Conservation (phyloP, 805 yeast species). For the Kluyveromyces wickerhamii region DNA sequence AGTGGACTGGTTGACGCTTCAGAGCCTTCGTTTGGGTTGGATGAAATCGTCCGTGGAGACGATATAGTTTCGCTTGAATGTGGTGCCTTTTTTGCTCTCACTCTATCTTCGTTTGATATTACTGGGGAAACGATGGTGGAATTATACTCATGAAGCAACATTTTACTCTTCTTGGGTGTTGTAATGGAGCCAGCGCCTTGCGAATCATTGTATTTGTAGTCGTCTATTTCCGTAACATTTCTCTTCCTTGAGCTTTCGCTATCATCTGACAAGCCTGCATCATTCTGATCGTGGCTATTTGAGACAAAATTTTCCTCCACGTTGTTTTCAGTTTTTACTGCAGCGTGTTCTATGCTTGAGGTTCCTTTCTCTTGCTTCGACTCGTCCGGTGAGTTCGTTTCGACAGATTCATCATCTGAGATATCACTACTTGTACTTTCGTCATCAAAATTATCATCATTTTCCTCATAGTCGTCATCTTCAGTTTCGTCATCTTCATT, state of each 20-base stretch:
- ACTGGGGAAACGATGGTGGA: not conserved
- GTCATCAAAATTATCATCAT: slow-evolving; percentile 10
- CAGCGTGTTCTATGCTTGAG: no score
- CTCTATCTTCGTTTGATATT: not conserved
- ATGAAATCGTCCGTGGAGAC: no score
- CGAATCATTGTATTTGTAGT: slow-evolving; percentile 18
- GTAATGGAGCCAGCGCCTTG: not conserved
- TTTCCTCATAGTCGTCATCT: slow-evolving; percentile 11
- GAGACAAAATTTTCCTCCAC: slow-evolving; percentile 8
- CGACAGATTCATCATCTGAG: slow-evolving; percentile 10
- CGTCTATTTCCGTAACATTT: slow-evolving; percentile 25
- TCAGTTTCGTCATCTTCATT: slow-evolving; percentile 11
- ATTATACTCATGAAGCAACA: not conserved
- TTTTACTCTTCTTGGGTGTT: slow-evolving; percentile 2
- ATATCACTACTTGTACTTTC: slow-evolving; percentile 4
- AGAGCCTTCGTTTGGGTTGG: not conserved
- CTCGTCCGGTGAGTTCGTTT: slow-evolving; percentile 14
- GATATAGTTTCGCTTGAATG: no score
- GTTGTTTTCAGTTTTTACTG: slow-evolving; percentile 5
- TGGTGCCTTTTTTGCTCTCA: no score
- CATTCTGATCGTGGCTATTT: slow-evolving; percentile 5
- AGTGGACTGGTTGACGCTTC: not conserved
- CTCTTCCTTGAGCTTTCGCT: slow-evolving; percentile 17
- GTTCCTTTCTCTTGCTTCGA: slow-evolving; percentile 8
- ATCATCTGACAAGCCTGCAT: slow-evolving; percentile 2